Conservation (phyloP, 164 flowering plant species). For the Vitis labrusca region DNA sequence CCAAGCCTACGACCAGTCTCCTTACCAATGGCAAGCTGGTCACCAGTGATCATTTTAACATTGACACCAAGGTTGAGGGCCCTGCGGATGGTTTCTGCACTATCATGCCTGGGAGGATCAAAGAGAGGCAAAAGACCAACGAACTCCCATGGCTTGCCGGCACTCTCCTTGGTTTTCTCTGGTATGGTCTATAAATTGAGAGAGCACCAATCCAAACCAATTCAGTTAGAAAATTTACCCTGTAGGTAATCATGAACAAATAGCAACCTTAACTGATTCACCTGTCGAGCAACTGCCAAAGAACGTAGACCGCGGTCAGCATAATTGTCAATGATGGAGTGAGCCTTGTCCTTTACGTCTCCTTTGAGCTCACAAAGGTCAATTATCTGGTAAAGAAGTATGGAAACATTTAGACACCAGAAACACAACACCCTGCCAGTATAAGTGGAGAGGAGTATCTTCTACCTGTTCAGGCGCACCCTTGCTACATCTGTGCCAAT, state of each 20-base stretch:
- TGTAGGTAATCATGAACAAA: background rate
- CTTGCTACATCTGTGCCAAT: conserved; percentile 79
- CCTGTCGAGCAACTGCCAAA: conserved; percentile 69
- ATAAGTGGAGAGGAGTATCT: background rate
- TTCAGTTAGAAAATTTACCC: background rate
- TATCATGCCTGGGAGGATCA: conserved; percentile 92
- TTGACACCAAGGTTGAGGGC: conserved; percentile 88
- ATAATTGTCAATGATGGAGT: conserved; percentile 47
- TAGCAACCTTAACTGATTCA: background rate
- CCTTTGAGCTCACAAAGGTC: conserved; percentile 69
- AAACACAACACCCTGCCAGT: background rate
- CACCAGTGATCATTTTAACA: conserved; percentile 97
- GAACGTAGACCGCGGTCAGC: conserved; percentile 87
- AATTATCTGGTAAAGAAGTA: conserved; percentile 47
- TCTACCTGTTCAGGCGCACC: conserved; percentile 89
- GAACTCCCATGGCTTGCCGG: conserved; percentile 82
- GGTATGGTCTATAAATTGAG: conserved; percentile 38
- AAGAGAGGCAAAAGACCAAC: conserved; percentile 85
- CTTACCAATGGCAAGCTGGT: conserved; percentile 89
- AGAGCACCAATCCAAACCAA: background rate
- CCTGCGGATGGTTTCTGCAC: conserved; percentile 90
- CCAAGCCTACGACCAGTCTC: conserved; percentile 95
- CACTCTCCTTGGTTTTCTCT: conserved; percentile 80
- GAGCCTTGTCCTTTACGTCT: conserved; percentile 44
- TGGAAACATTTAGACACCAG: background rate